Evolutionary conservation across 2,329 filamentous ascomycete genomes (phyloP).

Genomic region (Truncatella angustata): DNA sequence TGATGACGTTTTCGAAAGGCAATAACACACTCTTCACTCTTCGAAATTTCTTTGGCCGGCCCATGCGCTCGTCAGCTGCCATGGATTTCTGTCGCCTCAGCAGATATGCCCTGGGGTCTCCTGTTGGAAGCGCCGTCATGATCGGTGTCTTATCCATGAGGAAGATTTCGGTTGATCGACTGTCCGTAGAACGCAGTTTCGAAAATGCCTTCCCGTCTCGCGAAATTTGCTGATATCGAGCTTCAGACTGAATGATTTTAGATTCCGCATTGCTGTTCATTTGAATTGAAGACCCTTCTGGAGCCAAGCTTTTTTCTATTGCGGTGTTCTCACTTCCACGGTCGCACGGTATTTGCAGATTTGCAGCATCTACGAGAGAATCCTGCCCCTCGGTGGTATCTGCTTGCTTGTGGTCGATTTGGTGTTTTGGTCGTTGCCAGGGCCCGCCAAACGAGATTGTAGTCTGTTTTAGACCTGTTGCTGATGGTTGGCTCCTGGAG

Average conservation of each 20-base stretch:
- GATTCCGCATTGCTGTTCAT: neutral
- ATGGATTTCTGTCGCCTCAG: conserved; percentile 30
- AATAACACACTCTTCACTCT: conserved; percentile 27
- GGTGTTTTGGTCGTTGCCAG: no score
- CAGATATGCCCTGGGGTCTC: conserved; percentile 30
- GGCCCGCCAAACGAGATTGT: conserved; percentile 20
- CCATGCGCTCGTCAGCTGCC: conserved; percentile 14
- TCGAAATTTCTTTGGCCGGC: conserved; percentile 19
- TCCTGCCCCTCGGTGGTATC: no score
- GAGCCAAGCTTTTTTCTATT: no score
- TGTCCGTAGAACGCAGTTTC: conserved; percentile 11
- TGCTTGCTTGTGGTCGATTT: neutral
- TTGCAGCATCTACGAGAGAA: no score
- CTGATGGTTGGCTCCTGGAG: neutral
- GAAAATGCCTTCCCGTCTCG: conserved; percentile 7
- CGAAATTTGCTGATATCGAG: no score
- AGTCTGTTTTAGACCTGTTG: conserved; percentile 21
- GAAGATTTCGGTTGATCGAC: conserved; percentile 6
- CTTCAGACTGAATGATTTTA: no score
- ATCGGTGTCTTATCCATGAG: conserved; percentile 25
- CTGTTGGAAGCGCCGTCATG: conserved; percentile 22
- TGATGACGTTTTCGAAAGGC: conserved; percentile 24
- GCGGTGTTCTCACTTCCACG: no score
- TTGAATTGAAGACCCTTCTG: neutral
- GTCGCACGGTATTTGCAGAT: no score